A percentile compares a stretch with the other conserved stretches of the same genome.
Evolutionary conservation across 2,329 filamentous ascomycete genomes (phyloP).

Genomic region (Raffaelea ambrosiae): DNA sequence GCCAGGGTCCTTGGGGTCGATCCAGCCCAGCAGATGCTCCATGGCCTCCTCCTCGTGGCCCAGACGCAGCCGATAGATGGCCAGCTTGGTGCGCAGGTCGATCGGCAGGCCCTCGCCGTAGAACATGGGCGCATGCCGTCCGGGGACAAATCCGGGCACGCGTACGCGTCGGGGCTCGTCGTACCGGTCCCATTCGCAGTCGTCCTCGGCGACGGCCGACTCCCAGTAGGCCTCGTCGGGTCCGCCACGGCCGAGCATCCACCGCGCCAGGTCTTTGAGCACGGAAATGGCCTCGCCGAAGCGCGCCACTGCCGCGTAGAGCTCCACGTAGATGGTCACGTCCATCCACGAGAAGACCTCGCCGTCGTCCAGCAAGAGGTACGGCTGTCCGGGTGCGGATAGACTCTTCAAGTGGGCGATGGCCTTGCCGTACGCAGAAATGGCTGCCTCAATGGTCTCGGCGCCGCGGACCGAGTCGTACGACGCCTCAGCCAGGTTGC

Average conservation of each 20-base stretch:
- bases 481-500: slow-evolving; percentile 48
- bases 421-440: slow-evolving; percentile 38
- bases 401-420: slow-evolving; percentile 27
- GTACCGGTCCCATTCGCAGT: slow-evolving; percentile 80
- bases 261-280: slow-evolving; percentile 66
- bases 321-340: slow-evolving; percentile 74
- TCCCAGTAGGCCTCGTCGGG: slow-evolving; percentile 67
- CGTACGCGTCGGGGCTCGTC: slow-evolving; percentile 54
- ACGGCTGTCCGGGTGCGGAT: slow-evolving; percentile 20
- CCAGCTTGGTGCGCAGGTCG: slow-evolving; percentile 77
- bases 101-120: slow-evolving; percentile 72
- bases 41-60: slow-evolving; percentile 64
- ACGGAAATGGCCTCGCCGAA: slow-evolving; percentile 59
- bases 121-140: slow-evolving; percentile 39
- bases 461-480: slow-evolving; percentile 39
- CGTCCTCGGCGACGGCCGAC: slow-evolving; percentile 71
- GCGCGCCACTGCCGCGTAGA: slow-evolving; percentile 58
- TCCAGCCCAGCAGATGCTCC: slow-evolving; percentile 52
- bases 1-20: slow-evolving; percentile 54
- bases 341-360: slow-evolving; percentile 68
- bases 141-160: slow-evolving; percentile 52
- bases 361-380: slow-evolving; percentile 21
- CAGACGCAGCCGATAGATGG: slow-evolving; percentile 69
- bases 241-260: slow-evolving; percentile 62
- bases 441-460: slow-evolving; percentile 32